Base-by-base conservation (phyloP, 495 filamentous ascomycete genomes). In the Polyplosphaeria fusca region DNA sequence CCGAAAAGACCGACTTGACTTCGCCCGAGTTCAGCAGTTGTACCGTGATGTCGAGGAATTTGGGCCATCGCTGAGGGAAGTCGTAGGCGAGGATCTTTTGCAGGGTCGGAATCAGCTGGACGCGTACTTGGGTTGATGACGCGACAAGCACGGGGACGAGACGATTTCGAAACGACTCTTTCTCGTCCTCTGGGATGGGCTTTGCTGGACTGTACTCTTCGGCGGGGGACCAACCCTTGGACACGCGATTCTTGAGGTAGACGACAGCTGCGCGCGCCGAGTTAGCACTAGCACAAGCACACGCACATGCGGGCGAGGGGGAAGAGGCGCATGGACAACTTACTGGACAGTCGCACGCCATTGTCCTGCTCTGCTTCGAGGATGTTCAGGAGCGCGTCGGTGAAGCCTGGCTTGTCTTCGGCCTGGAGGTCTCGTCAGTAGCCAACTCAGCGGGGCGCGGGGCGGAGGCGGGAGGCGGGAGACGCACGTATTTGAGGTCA, bases 181-280 rank as follows among this genome's bases (percentile, higher is more conserved):
- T 96, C 71, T 94, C 93, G 58, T 86, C 82, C 64, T 96, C 92
- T 52, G 87, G 78, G 70, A 98, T 93, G 42, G 82, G 78, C 65
- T 76, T 82, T 73, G 81, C 74, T 67, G 76, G 73, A 79, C 63
- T 77, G 48, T 55, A 74, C 18, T 95, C 88, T 62, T 95, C 89
- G 66, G 79, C 78, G 42, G 80, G 82, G 28, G 85, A 77, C 93
- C 93, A 98, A 51, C 87, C 90, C 66, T 91, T 85, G 68, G 83
- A 89, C 68, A 96, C 87, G 66, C 91, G 86, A 71, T 97, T 96
- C 77, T 98, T 98, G 67, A 98, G 80, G 73, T 97, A 98, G 55
- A 98, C 87, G 68, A 91, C 94, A 63, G 92, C 93, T 98, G 68
- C 23, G 19, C 19, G 19, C 44, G 16, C 20, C 27, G 27, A 9